phyloP scores from a whole-genome alignment of 768 basidiomycete genomes.

The Hysterangium stoloniferum region DNA sequence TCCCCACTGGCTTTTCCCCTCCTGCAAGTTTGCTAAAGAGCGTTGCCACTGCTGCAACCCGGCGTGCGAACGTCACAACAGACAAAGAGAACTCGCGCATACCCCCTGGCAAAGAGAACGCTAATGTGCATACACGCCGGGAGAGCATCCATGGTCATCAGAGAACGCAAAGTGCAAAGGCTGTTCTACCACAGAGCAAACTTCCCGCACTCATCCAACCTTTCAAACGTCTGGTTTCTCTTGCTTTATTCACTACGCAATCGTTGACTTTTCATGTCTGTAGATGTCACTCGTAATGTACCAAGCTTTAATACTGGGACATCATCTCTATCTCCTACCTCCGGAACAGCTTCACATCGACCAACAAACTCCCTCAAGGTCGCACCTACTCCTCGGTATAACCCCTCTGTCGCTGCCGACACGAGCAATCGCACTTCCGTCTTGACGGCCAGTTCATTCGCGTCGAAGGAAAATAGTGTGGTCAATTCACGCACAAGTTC shows the following conservation, averaged over 20 bases:
- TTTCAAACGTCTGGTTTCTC: background rate
- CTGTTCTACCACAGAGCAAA: background rate
- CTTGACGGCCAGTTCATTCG: conserved; percentile 7
- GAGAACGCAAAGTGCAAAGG: conserved; percentile 1
- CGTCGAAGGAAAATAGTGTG: conserved; percentile 9
- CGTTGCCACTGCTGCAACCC: background rate
- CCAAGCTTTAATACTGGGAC: conserved; percentile 1
- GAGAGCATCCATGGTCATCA: conserved; percentile 5
- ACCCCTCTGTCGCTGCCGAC: conserved; percentile 18
- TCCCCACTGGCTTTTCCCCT: conserved; percentile 3
- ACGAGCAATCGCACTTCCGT: conserved; percentile 20
- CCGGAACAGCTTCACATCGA: background rate
- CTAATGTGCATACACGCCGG: background rate
- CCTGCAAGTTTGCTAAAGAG: conserved; percentile 9
- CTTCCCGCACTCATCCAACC: conserved; percentile 1
- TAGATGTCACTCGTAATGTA: conserved; percentile 5
- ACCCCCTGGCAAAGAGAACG: background rate
- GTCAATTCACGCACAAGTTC: background rate
- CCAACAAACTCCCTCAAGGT: background rate
- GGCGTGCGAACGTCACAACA: background rate
- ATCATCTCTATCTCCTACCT: background rate
- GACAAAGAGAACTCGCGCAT: background rate
- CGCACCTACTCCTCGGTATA: no score
- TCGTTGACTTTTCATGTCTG: background rate
- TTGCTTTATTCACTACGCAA: background rate